Conservation (phyloP, 192 early-diverging fungal genomes). For the Dissophora globulifera region DNA sequence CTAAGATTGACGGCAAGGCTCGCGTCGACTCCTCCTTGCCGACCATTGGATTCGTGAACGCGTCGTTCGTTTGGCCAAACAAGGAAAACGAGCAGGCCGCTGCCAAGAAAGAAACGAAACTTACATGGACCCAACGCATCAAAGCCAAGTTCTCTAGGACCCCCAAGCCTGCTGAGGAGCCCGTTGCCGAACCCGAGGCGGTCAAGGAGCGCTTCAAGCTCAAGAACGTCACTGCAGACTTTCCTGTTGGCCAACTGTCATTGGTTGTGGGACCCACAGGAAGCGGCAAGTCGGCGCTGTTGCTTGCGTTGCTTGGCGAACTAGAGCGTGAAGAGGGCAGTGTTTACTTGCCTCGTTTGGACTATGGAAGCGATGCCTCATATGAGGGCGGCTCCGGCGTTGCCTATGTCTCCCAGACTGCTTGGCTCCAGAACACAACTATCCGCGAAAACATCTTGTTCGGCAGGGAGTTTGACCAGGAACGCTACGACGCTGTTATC, state of each 20-base stretch:
- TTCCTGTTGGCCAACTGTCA: slow-evolving; percentile 78
- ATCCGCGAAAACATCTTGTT: slow-evolving; percentile 88
- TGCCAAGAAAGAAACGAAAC: slow-evolving; percentile 14
- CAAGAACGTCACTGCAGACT: slow-evolving; percentile 68
- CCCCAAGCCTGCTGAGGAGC: slow-evolving; percentile 7
- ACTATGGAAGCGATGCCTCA: slow-evolving; percentile 24
- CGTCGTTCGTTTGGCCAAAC: slow-evolving; percentile 73
- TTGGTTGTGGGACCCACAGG: slow-evolving; percentile 90
- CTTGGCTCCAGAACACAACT: slow-evolving; percentile 76
- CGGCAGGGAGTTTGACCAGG: slow-evolving; percentile 75
- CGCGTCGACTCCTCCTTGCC: not conserved
- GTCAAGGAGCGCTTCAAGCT: slow-evolving; percentile 63
- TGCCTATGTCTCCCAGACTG: slow-evolving; percentile 87
- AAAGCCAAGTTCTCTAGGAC: slow-evolving; percentile 28
- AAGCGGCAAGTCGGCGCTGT: slow-evolving; percentile 85
- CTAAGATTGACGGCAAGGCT: slow-evolving; percentile 39
- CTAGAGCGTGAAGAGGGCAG: slow-evolving; percentile 63
- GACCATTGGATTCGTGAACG: slow-evolving; percentile 73
- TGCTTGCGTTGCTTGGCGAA: slow-evolving; percentile 87
- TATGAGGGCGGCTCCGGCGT: slow-evolving; percentile 63
- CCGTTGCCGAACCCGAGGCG: slow-evolving; percentile 15
- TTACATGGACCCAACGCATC: slow-evolving; percentile 20
- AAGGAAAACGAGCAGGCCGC: slow-evolving; percentile 47
- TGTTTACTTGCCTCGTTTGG: slow-evolving; percentile 56
- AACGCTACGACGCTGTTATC: slow-evolving; percentile 84